A percentile compares a stretch with the other conserved stretches of the same genome.
phyloP scores from a whole-genome alignment of 2,329 filamentous ascomycete genomes.

The Aspergillus sp. region DNA sequence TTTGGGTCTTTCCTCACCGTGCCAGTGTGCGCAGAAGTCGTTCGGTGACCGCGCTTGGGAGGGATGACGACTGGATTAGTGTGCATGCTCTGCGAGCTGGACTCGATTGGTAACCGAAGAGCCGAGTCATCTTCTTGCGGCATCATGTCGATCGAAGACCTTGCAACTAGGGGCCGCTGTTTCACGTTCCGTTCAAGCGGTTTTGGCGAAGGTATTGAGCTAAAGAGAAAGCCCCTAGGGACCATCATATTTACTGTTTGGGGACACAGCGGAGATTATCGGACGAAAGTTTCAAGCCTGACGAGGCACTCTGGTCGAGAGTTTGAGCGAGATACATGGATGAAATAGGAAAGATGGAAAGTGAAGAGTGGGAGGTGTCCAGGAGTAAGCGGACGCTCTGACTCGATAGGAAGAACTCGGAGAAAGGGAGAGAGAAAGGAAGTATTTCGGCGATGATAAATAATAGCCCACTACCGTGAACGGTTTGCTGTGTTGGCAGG shows the following conservation, averaged over 20 bases:
- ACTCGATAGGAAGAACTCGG: not conserved
- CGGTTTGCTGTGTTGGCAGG: slow-evolving; percentile 22
- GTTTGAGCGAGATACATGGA: slow-evolving; percentile 43
- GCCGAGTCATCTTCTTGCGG: slow-evolving; percentile 15
- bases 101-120: slow-evolving; percentile 17
- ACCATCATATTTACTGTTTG: slow-evolving; percentile 41
- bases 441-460: slow-evolving; percentile 9
- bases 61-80: slow-evolving; percentile 38
- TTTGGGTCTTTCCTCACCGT: slow-evolving; percentile 18
- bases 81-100: slow-evolving; percentile 18
- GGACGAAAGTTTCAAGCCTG: slow-evolving; percentile 27
- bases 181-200: slow-evolving; percentile 18
- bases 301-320: slow-evolving; percentile 42
- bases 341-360: slow-evolving; percentile 9
- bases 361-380: not conserved
- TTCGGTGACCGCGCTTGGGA: slow-evolving; percentile 30
- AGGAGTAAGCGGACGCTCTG: not conserved
- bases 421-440: slow-evolving; percentile 7
- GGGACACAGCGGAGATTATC: slow-evolving; percentile 15
- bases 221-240: slow-evolving; percentile 40
- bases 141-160: slow-evolving; percentile 9
- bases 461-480: slow-evolving; percentile 10
- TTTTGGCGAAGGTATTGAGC: slow-evolving; percentile 30
- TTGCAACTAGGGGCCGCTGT: slow-evolving; percentile 4
- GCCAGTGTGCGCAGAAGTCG: slow-evolving; percentile 19